Evolutionary conservation across 805 yeast genomes (phyloP).

Genomic region (Starmerella sirachaensis): DNA sequence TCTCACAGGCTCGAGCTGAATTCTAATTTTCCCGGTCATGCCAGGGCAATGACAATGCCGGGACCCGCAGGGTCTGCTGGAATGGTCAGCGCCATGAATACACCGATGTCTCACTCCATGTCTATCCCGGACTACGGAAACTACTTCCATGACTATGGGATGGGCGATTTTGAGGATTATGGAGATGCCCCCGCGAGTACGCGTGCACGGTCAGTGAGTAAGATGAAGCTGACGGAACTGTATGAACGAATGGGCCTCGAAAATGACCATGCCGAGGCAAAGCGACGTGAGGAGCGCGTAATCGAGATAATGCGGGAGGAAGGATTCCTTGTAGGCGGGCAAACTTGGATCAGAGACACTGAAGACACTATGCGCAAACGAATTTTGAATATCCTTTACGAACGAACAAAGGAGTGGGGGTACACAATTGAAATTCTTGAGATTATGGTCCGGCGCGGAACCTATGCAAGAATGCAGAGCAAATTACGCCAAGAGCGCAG

Average conservation of each 20-base stretch:
- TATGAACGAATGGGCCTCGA: conserved; percentile 31
- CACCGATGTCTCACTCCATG: no score
- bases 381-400: conserved; percentile 39
- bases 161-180: conserved; percentile 11
- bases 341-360: conserved; percentile 79
- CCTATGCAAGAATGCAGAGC: conserved; percentile 36
- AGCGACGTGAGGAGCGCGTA: conserved; percentile 30
- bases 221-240: conserved; percentile 31
- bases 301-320: conserved; percentile 35
- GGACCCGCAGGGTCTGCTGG: no score
- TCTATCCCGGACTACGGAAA: background rate
- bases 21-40: no score
- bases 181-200: no score
- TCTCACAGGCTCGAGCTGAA: no score
- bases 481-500: conserved; percentile 18
- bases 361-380: conserved; percentile 39
- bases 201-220: conserved; percentile 29
- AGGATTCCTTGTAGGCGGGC: conserved; percentile 61
- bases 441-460: conserved; percentile 66
- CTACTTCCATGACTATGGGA: background rate
- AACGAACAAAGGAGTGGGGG: conserved; percentile 39
- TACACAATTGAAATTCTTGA: conserved; percentile 48
- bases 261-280: conserved; percentile 30
- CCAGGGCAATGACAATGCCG: no score
- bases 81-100: no score